Percentiles rank a stretch among this genome's conserved stretches.
These are phyloP conservation scores for Prunus mongolica DNA, from an alignment of 306 rosid species.

Conservation along the genomic window DNA sequence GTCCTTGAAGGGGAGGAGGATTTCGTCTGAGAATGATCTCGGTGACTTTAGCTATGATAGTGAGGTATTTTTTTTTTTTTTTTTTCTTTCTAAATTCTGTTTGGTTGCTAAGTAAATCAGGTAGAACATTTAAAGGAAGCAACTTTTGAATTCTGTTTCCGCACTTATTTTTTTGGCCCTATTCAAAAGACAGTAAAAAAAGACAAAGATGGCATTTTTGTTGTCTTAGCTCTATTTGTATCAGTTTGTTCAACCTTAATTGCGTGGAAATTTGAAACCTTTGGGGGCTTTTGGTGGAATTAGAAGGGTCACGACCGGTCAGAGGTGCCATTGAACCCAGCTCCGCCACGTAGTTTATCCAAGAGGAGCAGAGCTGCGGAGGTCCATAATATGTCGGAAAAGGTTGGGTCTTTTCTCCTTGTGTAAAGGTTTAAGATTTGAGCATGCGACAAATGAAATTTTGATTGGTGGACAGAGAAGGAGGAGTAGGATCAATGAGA, in stretches of 20 bases:
- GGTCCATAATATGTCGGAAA: slow-evolving; percentile 92
- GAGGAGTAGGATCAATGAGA: slow-evolving; percentile 91
- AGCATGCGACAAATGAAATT: background rate
- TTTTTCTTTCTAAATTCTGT: background rate
- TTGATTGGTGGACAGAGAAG: slow-evolving; percentile 65
- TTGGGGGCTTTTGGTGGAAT: slow-evolving; percentile 18
- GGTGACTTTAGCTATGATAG: slow-evolving; percentile 44
- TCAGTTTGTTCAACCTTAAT: slow-evolving; percentile 13
- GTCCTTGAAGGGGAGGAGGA: slow-evolving; percentile 26
- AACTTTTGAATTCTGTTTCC: background rate
- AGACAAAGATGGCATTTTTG: background rate
- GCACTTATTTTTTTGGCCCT: too few species aligned
- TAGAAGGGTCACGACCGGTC: slow-evolving; percentile 52
- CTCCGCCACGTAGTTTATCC: slow-evolving; percentile 55
- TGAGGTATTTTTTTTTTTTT: slow-evolving; percentile 36
- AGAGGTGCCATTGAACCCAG: slow-evolving; percentile 40
- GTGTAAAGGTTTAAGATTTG: background rate
- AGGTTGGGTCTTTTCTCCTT: slow-evolving; percentile 39
- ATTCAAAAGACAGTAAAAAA: background rate
- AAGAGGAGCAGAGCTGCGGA: slow-evolving; percentile 92
- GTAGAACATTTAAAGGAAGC: background rate
- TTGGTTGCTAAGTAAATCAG: slow-evolving; percentile 5
- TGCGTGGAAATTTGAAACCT: slow-evolving; percentile 10
- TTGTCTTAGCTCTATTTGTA: background rate
- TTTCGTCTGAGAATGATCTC: slow-evolving; percentile 43